Percentiles rank a stretch among this genome's conserved stretches.
phyloP scores from a whole-genome alignment of 495 filamentous ascomycete genomes.

The Darksidea phi region DNA sequence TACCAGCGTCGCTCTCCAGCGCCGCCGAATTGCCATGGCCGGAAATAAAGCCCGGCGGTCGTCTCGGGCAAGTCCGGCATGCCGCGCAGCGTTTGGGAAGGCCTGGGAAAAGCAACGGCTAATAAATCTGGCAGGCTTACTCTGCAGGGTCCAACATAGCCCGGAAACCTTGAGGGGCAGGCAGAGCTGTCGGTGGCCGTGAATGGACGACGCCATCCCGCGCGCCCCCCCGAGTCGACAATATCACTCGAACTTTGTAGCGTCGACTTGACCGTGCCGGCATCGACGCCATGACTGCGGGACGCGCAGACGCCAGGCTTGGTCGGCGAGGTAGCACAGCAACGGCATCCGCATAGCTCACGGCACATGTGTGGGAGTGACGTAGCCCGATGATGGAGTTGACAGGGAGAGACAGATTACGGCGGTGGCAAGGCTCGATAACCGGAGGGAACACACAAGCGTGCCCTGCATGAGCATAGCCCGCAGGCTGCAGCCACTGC shows the following conservation, averaged over 20 bases:
- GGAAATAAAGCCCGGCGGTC: neutral
- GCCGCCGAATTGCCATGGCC: neutral
- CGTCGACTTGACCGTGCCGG: neutral
- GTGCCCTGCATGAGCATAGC: neutral
- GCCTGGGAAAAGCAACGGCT: neutral
- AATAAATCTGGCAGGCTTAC: constrained; percentile 1
- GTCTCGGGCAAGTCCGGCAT: neutral
- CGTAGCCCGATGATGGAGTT: neutral
- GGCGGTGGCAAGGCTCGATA: neutral
- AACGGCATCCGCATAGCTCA: neutral
- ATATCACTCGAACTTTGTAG: neutral
- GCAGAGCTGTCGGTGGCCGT: neutral
- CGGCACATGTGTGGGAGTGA: neutral
- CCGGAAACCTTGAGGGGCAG: neutral
- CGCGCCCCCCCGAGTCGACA: neutral
- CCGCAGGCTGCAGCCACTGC: too few relatives aligned
- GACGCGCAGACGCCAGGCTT: neutral
- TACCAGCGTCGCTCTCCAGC: neutral
- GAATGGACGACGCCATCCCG: neutral
- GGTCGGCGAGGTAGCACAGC: neutral
- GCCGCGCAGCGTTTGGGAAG: neutral
- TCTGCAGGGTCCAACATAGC: neutral
- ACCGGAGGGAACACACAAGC: neutral
- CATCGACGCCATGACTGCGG: neutral
- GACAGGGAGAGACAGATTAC: neutral